Conservation (phyloP, 768 basidiomycete genomes). For the Hericium alpestre region DNA sequence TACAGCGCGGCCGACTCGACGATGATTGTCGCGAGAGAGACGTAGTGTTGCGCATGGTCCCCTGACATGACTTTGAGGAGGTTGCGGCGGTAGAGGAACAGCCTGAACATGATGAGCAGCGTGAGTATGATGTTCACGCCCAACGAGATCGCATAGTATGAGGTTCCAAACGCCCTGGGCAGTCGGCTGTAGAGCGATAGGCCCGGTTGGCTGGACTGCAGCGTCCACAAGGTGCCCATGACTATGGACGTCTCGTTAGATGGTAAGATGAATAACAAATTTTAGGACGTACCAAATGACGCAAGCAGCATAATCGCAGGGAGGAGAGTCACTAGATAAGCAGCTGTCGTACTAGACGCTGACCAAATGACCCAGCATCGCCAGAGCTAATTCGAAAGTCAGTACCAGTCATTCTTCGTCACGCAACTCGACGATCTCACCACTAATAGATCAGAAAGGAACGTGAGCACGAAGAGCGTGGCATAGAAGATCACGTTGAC, state of each 20-base stretch:
- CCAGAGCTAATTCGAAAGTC: too few species aligned
- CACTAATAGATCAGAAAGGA: too few species aligned
- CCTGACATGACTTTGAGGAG: constrained; percentile 5
- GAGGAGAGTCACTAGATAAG: too few species aligned
- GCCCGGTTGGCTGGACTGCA: constrained; percentile 12
- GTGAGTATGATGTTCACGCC: constrained; percentile 19
- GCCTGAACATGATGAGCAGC: constrained; percentile 14
- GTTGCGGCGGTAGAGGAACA: constrained; percentile 13
- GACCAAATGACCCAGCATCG: too few species aligned
- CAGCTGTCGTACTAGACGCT: too few species aligned
- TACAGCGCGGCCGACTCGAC: constrained; percentile 20
- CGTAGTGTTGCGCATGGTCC: constrained; percentile 14
- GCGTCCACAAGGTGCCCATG: constrained; percentile 13
- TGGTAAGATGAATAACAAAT: too few species aligned
- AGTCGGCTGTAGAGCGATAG: constrained; percentile 13
- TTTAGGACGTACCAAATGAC: too few species aligned
- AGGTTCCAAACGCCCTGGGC: constrained; percentile 12
- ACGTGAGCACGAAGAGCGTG: background rate
- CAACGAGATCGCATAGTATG: constrained; percentile 18
- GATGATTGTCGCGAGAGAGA: constrained; percentile 16
- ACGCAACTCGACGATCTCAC: too few species aligned
- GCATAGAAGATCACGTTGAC: background rate
- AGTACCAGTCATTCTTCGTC: too few species aligned
- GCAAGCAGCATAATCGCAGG: too few species aligned
- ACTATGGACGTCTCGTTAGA: background rate